These are phyloP conservation scores for Neonectria magnoliae DNA, from an alignment of 2,329 filamentous ascomycete genomes.

Conservation along the genomic window DNA sequence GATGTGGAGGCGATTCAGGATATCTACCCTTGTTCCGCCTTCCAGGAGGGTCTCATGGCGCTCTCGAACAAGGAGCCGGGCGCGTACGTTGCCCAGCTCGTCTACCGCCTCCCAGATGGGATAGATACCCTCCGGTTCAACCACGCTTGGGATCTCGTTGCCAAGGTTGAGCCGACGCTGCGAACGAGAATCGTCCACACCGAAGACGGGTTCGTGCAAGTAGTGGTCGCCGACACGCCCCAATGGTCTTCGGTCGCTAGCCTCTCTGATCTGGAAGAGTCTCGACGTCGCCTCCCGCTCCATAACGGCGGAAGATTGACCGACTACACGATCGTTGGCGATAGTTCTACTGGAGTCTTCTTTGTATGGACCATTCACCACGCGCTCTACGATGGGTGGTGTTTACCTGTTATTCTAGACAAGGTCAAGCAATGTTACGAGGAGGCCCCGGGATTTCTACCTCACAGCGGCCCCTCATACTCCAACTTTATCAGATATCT, in stretches of 20 bases:
- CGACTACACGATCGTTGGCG: constrained; percentile 12
- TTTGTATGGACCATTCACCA: constrained; percentile 44
- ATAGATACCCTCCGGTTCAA: constrained; percentile 25
- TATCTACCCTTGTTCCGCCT: constrained; percentile 32
- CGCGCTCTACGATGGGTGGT: constrained; percentile 44
- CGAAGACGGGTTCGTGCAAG: constrained; percentile 34
- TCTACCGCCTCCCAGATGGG: constrained; percentile 26
- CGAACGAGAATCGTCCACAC: constrained; percentile 37
- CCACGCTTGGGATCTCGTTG: constrained; percentile 26
- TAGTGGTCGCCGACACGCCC: constrained; percentile 20
- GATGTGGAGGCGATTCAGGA: constrained; percentile 8
- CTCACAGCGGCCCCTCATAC: constrained; percentile 19
- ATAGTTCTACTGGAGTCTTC: background rate
- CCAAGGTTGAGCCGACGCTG: constrained; percentile 21
- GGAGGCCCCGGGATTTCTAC: fast-evolving
- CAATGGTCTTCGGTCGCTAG: constrained; percentile 20
- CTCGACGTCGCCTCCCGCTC: constrained; percentile 14
- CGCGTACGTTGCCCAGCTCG: constrained; percentile 34
- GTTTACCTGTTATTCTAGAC: constrained; percentile 34
- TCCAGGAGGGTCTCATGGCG: constrained; percentile 39
- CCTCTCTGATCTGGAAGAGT: background rate
- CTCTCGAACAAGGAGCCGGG: constrained; percentile 31
- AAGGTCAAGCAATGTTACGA: constrained; percentile 34
- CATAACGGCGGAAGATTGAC: constrained; percentile 28
- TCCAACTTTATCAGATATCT: constrained; percentile 29